These are phyloP conservation scores for Scheffersomyces stambukii DNA, from an alignment of 1,139 yeast species.

Conservation along the genomic window DNA sequence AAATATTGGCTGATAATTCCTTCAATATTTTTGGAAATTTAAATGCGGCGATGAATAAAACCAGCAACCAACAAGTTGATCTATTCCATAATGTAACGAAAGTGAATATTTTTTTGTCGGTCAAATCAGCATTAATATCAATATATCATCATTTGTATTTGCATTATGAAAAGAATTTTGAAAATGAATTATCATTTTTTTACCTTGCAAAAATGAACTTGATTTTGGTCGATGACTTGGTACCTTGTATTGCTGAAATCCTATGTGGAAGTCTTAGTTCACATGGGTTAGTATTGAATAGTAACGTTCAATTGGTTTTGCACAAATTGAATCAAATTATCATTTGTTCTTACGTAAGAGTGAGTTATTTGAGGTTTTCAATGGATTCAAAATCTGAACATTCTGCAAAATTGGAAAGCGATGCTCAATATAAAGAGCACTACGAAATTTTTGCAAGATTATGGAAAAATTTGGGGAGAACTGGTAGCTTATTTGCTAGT, in stretches of 20 bases:
- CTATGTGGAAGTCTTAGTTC: slow-evolving; percentile 17
- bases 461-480: slow-evolving; percentile 6
- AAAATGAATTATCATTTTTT: slow-evolving; percentile 20
- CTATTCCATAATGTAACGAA: slow-evolving; percentile 6
- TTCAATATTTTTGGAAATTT: slow-evolving; percentile 9
- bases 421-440: slow-evolving; percentile 11
- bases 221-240: slow-evolving; percentile 18
- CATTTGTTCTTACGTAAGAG: slow-evolving; percentile 20
- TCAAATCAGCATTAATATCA: slow-evolving; percentile 21
- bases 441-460: slow-evolving; percentile 8
- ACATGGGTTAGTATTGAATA: slow-evolving; percentile 23
- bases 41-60: not conserved
- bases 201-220: slow-evolving; percentile 24
- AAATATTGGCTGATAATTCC: slow-evolving; percentile 9
- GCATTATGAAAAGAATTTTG: slow-evolving; percentile 25
- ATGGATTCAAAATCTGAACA: slow-evolving; percentile 15
- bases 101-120: slow-evolving; percentile 4
- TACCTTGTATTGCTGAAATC: slow-evolving; percentile 23
- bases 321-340: slow-evolving; percentile 22
- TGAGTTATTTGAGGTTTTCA: slow-evolving; percentile 14
- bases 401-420: slow-evolving; percentile 8
- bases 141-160: slow-evolving; percentile 27
- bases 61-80: slow-evolving; percentile 1
- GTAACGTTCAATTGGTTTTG: slow-evolving; percentile 19
- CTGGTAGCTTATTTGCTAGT: slow-evolving; percentile 9